Evolutionary conservation across 306 rosid species (phyloP), one percentile per base, ranked within the genome.

Genomic region (Rubus parviflorus): DNA sequence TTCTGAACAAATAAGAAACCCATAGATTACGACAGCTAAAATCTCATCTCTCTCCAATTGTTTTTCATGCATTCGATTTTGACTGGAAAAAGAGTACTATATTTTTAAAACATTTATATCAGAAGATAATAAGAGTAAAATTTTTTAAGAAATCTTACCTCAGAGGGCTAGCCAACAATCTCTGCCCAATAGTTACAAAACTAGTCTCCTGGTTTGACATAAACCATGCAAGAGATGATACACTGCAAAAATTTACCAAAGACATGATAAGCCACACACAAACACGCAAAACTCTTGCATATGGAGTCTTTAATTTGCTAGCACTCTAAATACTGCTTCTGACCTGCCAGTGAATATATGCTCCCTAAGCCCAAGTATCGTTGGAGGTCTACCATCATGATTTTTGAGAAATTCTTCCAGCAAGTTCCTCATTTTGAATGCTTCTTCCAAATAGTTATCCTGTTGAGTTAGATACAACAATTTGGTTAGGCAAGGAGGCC

Each of bases 381-480:
- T 90, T 20, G 98, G 98, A 83, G 19, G 68, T 84, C 93, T 83
- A 74, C 91, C 92, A 78, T 76, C 96, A 41, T 88, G 90, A 61
- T 77, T 81, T 68, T 52, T 35, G 68, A 89, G 90, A 85, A 95
- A 89, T 82, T 95, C 97, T 90, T 95, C 87, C 86, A 95, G 87
- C 82, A 95, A 81, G 79, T 95, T 95, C 87, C 98, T 92, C 97
- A 95, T 92, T 85, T 95, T 95, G 93, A 92, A 95, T 86, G 98
- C 93, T 86, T 95, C 98, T 86, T 92, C 98, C 90, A 95, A 86
- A 80, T 95, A 95, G 75, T 95, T 90, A 85, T 95, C 98, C 97
- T 95, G 86, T 82, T 75, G 74, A 76, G 81, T 63, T 12, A 37
- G 62, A 81, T 72, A 72, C 37, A 77, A 74, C 62, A 73, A 74